phyloP scores from a whole-genome alignment of 163 green algal genomes.

The Scenedesmus sp. region DNA sequence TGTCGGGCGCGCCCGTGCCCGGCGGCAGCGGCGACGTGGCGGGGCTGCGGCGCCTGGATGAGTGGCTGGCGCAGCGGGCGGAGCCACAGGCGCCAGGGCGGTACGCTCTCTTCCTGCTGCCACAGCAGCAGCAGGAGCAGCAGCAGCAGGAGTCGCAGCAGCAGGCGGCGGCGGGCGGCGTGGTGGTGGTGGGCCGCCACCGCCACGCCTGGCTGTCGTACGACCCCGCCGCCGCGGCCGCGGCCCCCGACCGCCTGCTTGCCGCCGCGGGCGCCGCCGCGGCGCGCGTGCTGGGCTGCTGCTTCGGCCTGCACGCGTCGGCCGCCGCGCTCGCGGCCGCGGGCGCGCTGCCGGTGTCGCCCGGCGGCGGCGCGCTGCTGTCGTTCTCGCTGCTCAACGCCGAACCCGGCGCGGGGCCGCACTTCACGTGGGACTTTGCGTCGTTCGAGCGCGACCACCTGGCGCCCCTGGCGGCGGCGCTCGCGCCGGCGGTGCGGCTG shows the following conservation, averaged over 20 bases:
- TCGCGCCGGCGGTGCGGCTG: slow-evolving; percentile 52
- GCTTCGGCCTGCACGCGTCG: slow-evolving; percentile 5
- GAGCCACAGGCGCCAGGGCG: slow-evolving; percentile 24
- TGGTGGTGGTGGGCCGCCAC: slow-evolving; percentile 37
- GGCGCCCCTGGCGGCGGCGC: slow-evolving; percentile 39
- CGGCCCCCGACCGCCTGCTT: neutral
- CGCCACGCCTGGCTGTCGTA: slow-evolving; percentile 46
- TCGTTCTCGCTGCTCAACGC: slow-evolving; percentile 73
- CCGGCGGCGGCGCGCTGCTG: slow-evolving; percentile 59
- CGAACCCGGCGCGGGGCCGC: slow-evolving; percentile 38
- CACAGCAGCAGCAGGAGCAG: slow-evolving; percentile 13
- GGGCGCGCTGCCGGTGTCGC: slow-evolving; percentile 40
- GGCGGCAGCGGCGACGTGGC: slow-evolving; percentile 3
- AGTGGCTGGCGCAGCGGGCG: slow-evolving; percentile 30
- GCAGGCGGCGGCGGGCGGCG: neutral
- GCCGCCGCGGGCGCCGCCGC: neutral
- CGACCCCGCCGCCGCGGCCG: neutral
- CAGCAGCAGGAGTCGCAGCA: slow-evolving; percentile 3
- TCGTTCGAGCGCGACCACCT: slow-evolving; percentile 53
- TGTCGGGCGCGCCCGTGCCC: slow-evolving; percentile 1
- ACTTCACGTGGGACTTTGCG: slow-evolving; percentile 61
- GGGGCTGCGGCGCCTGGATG: slow-evolving; percentile 26
- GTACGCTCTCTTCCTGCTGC: slow-evolving; percentile 43
- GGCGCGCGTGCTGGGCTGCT: neutral
- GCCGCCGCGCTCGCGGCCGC: neutral